Base-by-base conservation (phyloP, 192 early-diverging fungal species). In the Entomortierella parvispora region DNA sequence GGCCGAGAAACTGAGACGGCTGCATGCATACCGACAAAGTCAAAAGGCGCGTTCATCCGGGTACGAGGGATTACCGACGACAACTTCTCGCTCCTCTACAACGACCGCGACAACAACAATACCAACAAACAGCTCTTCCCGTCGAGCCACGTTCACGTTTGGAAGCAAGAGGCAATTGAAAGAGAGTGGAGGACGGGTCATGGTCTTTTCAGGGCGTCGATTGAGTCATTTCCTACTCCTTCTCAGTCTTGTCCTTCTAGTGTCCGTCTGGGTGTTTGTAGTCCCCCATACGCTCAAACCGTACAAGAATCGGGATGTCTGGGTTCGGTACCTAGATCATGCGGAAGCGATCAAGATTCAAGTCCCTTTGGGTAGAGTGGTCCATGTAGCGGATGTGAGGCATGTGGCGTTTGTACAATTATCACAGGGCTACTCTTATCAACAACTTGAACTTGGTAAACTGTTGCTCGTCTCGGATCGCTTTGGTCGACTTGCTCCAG, bases 361-460 rank as follows among this genome's bases (percentile, higher is more conserved):
- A 7, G 11, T 71, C 17, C 69, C 69, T 1, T 62, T 29, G 2
- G 37, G 54, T 0, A 20, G 14, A 0, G 48, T 31, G 9, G 37
- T 64, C 3, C 69, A 71, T 42, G 69, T 71, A 11, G 17, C 44
- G 11, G 69, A 71, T 31, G 60, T 71, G 32, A 71, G 63, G 54
- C 48, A 43, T 12, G 15, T 17, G 12, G 69, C 45, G 44, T 11
- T 57, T 18, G 29, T 42, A 25, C 59, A 54, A 7, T 7, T 71
- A 17, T 32, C 62, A 18, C 15, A 50, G 7, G 69, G 60, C 3
- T 62, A 23, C 8, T 15, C 14, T 2, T 45, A 12, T 53, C 20
- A 4, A 4, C 17, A 2, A 4, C 32, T 32, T 53, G 5, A 5
- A 2, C 31, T 49, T 3, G 58, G 46, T 0, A 26, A 43, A 7